A percentile compares a stretch with the other conserved stretches of the same genome.
Conservation (phyloP, 139 green algal species). For the Picochlorum sp. region DNA sequence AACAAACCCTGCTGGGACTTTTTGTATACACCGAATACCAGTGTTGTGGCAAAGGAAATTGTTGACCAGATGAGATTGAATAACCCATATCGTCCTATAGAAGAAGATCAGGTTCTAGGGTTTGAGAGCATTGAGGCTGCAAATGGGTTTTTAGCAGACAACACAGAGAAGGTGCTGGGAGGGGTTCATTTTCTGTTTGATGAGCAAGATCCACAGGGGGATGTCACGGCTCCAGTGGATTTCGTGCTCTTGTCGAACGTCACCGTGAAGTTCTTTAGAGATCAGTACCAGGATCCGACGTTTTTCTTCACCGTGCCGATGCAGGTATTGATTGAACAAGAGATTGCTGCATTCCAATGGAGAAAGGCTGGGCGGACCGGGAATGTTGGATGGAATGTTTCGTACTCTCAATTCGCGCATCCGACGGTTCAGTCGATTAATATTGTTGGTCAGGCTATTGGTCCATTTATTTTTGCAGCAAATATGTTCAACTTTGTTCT, state of each 20-base stretch:
- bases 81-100: constrained; percentile 51
- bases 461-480: constrained; percentile 85
- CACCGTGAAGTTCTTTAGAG: constrained; percentile 70
- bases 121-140: constrained; percentile 41
- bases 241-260: constrained; percentile 82
- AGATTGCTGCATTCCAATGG: constrained; percentile 48
- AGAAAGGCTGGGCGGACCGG: neutral
- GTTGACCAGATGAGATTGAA: constrained; percentile 43
- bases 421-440: constrained; percentile 53
- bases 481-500: constrained; percentile 88
- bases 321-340: constrained; percentile 64
- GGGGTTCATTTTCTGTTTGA: constrained; percentile 52
- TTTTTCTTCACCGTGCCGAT: constrained; percentile 73
- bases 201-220: neutral
- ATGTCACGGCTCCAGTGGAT: constrained; percentile 11
- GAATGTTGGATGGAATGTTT: constrained; percentile 39
- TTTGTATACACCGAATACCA: constrained; percentile 55
- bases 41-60: constrained; percentile 18
- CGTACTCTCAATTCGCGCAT: constrained; percentile 63
- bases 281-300: constrained; percentile 54
- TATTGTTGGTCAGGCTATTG: constrained; percentile 57
- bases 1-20: constrained; percentile 57
- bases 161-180: constrained; percentile 50
- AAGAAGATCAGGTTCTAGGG: constrained; percentile 31
- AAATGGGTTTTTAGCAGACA: constrained; percentile 60